A percentile compares a stretch with the other conserved stretches of the same genome.
Evolutionary conservation across 371 early-diverging fungal species (phyloP).

Genomic region (Smittium culicis): DNA sequence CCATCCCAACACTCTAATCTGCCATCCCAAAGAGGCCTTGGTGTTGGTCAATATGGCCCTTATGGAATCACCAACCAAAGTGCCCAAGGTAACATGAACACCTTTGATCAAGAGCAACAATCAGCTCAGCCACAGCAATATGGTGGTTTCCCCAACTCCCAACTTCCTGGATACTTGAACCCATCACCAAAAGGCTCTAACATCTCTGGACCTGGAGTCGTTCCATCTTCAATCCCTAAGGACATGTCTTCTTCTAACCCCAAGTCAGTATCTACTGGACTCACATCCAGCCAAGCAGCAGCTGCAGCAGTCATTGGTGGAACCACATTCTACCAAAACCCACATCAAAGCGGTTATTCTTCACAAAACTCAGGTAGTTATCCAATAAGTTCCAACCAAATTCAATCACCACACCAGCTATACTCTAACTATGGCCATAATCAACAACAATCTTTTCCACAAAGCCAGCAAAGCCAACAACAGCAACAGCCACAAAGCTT

Average conservation of each 20-base stretch:
- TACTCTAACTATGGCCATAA: conserved; percentile 28
- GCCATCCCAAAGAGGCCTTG: neutral
- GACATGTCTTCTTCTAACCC: conserved; percentile 5
- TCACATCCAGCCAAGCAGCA: too few species aligned
- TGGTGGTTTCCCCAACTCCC: too few species aligned
- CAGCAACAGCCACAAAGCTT: neutral
- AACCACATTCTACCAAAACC: too few species aligned
- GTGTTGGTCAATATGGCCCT: neutral
- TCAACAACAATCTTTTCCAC: conserved; percentile 16
- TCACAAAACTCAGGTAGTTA: conserved; percentile 16
- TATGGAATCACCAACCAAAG: neutral
- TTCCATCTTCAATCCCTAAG: neutral
- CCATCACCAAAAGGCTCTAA: too few species aligned
- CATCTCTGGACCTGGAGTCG: neutral
- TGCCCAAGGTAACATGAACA: neutral
- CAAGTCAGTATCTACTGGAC: conserved; percentile 7
- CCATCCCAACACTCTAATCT: too few species aligned
- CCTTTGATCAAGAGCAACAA: neutral
- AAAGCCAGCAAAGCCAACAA: neutral
- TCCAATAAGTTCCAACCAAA: conserved; percentile 27
- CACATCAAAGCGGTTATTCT: too few species aligned
- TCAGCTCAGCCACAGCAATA: too few species aligned
- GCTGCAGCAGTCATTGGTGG: too few species aligned
- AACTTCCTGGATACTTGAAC: too few species aligned
- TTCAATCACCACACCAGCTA: too few species aligned